These are phyloP conservation scores for Paxillus rubicundulus DNA, from an alignment of 768 basidiomycete genomes.

Conservation along the genomic window DNA sequence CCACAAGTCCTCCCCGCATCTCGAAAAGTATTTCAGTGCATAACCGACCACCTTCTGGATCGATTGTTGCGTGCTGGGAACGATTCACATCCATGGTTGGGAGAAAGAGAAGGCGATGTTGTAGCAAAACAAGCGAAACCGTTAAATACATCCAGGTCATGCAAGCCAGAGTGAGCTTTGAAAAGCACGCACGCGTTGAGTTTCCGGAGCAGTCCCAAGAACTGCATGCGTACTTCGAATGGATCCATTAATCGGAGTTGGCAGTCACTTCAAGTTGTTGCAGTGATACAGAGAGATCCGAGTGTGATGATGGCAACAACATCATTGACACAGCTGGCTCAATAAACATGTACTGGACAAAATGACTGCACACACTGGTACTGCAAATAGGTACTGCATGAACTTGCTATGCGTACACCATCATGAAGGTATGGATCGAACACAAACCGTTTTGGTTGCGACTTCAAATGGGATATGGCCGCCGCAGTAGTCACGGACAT, in stretches of 20 bases:
- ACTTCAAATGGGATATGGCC: no score
- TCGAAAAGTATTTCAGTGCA: slow-evolving; percentile 79
- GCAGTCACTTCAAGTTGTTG: no score
- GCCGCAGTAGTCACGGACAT: no score
- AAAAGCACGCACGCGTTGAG: slow-evolving; percentile 55
- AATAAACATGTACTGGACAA: no score
- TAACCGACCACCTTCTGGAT: slow-evolving; percentile 86
- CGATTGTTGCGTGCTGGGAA: slow-evolving; percentile 73
- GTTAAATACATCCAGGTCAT: neutral
- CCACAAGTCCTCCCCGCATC: slow-evolving; percentile 91
- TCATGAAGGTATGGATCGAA: no score
- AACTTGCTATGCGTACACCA: no score
- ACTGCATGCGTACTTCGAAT: slow-evolving; percentile 74
- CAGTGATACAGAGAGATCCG: no score
- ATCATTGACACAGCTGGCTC: no score
- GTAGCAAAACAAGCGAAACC: neutral
- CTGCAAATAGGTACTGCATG: no score
- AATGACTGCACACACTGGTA: no score
- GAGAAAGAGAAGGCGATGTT: neutral
- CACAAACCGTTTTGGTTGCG: no score
- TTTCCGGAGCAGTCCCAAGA: slow-evolving; percentile 56
- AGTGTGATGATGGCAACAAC: no score
- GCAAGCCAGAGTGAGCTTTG: neutral
- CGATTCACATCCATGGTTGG: neutral
- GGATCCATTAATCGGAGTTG: slow-evolving; percentile 49